Conservation (phyloP, 768 basidiomycete species). For the Termitomyces sp. region DNA sequence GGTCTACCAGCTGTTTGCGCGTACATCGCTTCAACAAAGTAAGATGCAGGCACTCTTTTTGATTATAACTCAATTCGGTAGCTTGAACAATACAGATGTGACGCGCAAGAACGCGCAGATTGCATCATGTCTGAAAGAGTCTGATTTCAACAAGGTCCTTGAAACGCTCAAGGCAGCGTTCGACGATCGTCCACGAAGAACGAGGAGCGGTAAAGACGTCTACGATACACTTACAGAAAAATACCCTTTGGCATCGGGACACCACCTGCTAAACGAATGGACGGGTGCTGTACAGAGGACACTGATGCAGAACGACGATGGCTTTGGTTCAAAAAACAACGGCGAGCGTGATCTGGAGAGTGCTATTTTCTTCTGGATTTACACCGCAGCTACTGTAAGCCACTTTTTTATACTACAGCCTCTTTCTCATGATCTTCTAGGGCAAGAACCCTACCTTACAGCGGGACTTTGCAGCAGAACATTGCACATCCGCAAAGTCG, state of each 20-base stretch:
- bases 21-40: conserved; percentile 44
- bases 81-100: conserved; percentile 27
- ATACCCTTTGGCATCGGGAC: conserved; percentile 5
- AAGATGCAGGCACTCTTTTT: background rate
- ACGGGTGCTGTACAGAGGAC: conserved; percentile 29
- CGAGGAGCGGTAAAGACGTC: conserved; percentile 3
- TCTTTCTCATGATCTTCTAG: background rate
- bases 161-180: background rate
- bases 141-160: background rate
- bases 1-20: conserved; percentile 48
- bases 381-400: conserved; percentile 30
- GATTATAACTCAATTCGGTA: background rate
- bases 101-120: conserved; percentile 23
- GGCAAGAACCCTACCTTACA: conserved; percentile 6
- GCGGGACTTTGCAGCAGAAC: conserved; percentile 17
- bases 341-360: conserved; percentile 23
- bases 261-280: conserved; percentile 19
- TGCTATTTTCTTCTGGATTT: conserved; percentile 43
- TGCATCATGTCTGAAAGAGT: conserved; percentile 19
- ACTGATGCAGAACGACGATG: conserved; percentile 19
- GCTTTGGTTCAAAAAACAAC: conserved; percentile 9
- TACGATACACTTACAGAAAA: conserved; percentile 5
- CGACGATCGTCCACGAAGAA: conserved; percentile 6
- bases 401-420: background rate
- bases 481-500: conserved; percentile 16